Base-by-base conservation (phyloP, 441 rosid species). In the Eruca vesicaria region DNA sequence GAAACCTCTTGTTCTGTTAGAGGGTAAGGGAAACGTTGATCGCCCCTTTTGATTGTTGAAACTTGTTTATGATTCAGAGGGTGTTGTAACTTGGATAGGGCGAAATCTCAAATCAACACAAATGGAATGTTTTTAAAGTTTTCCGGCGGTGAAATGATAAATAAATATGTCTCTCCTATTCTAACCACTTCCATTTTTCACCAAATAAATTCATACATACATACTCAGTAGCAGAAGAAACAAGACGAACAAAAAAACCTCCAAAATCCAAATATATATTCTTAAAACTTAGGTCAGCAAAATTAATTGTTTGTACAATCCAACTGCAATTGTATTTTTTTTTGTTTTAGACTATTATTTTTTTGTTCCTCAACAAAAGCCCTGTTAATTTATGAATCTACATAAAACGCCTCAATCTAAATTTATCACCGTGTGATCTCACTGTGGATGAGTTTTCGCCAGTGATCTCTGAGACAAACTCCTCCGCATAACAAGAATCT, bases 401-500 rank as follows among this genome's bases (percentile, higher is more conserved):
- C 71, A 45, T 0, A 33, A 38, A 12, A 11, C 59, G 8, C 3
- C 58, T 59, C 18, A 23, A 16, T 15, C 15, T 38, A 38, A 38
- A 12, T 6, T 38, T 7, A 71, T 33, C 7, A 75, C 32, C 23
- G 38, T 33, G 45, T 12, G 31, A 61, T 63, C n/a, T n/a, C 77
- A 72, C 69, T 73, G 80, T 59, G 73, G 69, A 60, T 71, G 80
- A 72, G 72, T 72, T 66, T 78, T 72, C 32, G 35, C 77, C 77
- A 73, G 60, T 69, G 77, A 72, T 66, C 80, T 28, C 19, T 73
- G 81, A 1, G 74, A 81, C 14, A 79, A 68, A 67, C 67, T 77
- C 1, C 67, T 77, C 1, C 85, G 83, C 23, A 82, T 76, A 82
- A 81, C 69, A 82, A 94, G 83, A 45, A 91, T 55, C 60, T 75